phyloP scores from a whole-genome alignment of 305 asterid species.

The Fraxinus greggii region DNA sequence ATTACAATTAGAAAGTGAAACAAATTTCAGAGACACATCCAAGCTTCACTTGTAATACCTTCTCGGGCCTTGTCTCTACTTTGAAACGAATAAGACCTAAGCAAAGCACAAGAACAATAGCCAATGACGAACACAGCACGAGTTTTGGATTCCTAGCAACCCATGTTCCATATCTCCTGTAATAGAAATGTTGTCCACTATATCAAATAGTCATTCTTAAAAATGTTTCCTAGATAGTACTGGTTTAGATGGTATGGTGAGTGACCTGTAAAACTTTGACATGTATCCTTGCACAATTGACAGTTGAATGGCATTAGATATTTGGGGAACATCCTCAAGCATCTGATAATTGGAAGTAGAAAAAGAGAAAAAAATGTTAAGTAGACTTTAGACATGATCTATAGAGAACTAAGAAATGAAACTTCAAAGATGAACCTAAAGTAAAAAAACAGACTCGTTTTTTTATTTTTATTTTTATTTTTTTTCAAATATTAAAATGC shows the following conservation, averaged over 20 bases:
- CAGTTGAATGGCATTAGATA: slow-evolving; percentile 77
- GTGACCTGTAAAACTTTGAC: slow-evolving; percentile 90
- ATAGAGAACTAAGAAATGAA: neutral
- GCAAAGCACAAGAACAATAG: slow-evolving; percentile 73
- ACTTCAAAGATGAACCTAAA: neutral
- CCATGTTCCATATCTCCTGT: slow-evolving; percentile 98
- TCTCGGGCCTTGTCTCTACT: slow-evolving; percentile 99
- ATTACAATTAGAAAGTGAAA: neutral
- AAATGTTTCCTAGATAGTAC: slow-evolving; percentile 10
- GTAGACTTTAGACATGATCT: neutral
- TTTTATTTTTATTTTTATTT: too few species aligned
- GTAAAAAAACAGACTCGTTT: neutral
- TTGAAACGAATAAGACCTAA: slow-evolving; percentile 85
- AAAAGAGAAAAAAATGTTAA: neutral
- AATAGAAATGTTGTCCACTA: slow-evolving; percentile 25
- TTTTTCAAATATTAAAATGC: neutral
- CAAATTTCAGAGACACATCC: neutral
- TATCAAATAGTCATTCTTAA: slow-evolving; percentile 29
- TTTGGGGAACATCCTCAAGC: slow-evolving; percentile 93
- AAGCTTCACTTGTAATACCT: slow-evolving; percentile 44
- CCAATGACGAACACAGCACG: slow-evolving; percentile 77
- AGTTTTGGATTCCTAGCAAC: slow-evolving; percentile 93
- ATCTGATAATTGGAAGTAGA: slow-evolving; percentile 43
- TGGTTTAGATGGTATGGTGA: slow-evolving; percentile 14
- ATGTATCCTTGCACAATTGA: slow-evolving; percentile 95